Base-by-base conservation (phyloP, 441 rosid species). In the Populus hybrid region DNA sequence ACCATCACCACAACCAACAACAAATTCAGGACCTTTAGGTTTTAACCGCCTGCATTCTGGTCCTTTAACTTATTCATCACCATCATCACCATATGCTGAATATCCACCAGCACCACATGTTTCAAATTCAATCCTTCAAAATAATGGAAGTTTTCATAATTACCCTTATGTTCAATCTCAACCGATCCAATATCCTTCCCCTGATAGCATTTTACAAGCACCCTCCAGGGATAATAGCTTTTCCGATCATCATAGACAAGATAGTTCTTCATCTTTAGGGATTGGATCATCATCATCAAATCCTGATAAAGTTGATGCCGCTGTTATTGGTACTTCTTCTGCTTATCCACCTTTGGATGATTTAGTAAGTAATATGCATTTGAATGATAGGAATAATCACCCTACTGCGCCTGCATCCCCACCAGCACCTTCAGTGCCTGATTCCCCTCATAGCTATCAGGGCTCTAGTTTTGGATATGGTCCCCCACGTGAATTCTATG, bases 281-380 rank as follows among this genome's bases (percentile, higher is more conserved):
- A 57, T 53, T 40, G 85, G 42, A 26, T 67, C 83, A 1, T 53
- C 77, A 1, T 18, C 77, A 0, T 53, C 61, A 32, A 63, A 46
- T 36, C 84, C 69, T 35, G 65, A 65, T 63, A 70, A 18, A 64
- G 72, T 23, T 42, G 24, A 9, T 34, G 68, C 66, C 42, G 36
- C 53, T n/a, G 46, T 70, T 1, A 61, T 71, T 36, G 67, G 88
- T 71, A 40, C 59, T 59, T 74, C 85, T n/a, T 71, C 92, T 53
- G 76, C 81, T 1, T 92, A 92, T 76, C 94, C 97, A 2, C 86
- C 92, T 42, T 74, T 92, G 84, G 92, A 89, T 81, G 87, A 82
- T 78, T 77, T 82, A 42, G 53, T 92, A 81, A 81, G 83, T 74
- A 82, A 82, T 69, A 71, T 87, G 86, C 86, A 80, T 75, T 70